Conservation (phyloP, 2,329 filamentous ascomycete species). For the Beauveria varroae region DNA sequence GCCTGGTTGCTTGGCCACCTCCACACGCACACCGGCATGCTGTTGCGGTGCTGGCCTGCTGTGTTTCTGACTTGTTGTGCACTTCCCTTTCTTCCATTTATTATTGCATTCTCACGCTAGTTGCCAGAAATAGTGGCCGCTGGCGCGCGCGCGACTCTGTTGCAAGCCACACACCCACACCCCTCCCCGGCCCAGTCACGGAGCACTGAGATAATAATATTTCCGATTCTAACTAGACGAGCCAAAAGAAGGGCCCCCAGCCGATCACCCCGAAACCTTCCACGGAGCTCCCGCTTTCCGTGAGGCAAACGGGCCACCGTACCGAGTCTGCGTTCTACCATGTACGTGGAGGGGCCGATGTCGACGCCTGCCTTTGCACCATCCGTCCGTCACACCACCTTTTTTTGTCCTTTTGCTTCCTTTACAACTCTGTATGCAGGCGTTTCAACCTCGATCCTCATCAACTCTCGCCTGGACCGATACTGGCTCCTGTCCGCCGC, state of each 20-base stretch:
- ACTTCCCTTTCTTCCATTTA: neutral
- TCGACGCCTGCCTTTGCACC: slow-evolving; percentile 8
- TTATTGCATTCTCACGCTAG: neutral
- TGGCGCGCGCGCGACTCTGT: neutral
- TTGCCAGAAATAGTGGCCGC: neutral
- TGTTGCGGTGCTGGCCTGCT: neutral
- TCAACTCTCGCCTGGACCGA: neutral
- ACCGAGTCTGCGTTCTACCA: slow-evolving; percentile 9
- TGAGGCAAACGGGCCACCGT: slow-evolving; percentile 9
- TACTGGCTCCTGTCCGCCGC: neutral
- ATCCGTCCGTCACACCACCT: neutral
- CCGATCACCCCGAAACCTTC: slow-evolving; percentile 13
- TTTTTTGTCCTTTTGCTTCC: neutral
- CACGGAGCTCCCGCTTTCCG: slow-evolving; percentile 12
- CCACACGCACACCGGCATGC: neutral
- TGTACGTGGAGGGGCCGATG: slow-evolving; percentile 5
- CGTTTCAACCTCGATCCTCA: neutral
- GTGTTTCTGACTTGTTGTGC: neutral
- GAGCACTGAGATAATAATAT: slow-evolving; percentile 11
- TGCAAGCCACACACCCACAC: neutral
- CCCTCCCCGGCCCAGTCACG: slow-evolving; percentile 1
- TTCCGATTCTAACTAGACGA: slow-evolving; percentile 12
- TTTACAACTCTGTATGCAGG: neutral
- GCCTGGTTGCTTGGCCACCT: neutral
- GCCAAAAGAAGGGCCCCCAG: slow-evolving; percentile 9